These are phyloP conservation scores for Heterobasidion occidentale DNA, from an alignment of 1,284 basidiomycete species.

Conservation along the genomic window DNA sequence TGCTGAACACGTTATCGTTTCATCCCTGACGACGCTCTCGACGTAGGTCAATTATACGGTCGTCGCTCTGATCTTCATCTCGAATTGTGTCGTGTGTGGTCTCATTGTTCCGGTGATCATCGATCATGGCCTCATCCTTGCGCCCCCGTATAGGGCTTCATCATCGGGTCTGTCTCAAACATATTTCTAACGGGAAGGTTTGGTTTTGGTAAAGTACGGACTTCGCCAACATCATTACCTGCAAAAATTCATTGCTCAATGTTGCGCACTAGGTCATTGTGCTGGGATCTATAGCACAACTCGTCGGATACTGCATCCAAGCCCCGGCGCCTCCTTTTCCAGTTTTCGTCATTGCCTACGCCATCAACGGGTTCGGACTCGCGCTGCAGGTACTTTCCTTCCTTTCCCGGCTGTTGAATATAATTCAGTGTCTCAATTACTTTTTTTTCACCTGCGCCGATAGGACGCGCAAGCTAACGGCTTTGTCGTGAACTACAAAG, in stretches of 20 bases:
- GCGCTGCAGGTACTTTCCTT: conserved; percentile 34
- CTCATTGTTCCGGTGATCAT: background rate
- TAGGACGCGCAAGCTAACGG: conserved; percentile 50
- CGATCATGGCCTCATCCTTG: background rate
- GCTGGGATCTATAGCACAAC: conserved; percentile 25
- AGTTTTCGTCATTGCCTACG: conserved; percentile 47
- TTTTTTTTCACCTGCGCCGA: background rate
- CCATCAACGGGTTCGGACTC: conserved; percentile 57
- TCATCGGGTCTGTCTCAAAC: conserved; percentile 38
- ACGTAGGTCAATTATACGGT: conserved; percentile 31
- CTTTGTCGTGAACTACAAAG: conserved; percentile 38
- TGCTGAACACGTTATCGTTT: background rate
- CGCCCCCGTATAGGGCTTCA: conserved; percentile 30
- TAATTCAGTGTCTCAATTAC: background rate
- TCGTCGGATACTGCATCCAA: conserved; percentile 44
- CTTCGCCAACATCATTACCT: background rate
- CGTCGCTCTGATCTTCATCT: conserved; percentile 51
- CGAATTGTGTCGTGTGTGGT: conserved; percentile 36
- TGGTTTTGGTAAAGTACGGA: conserved; percentile 45
- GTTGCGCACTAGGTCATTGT: conserved; percentile 12
- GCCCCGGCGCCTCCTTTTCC: conserved; percentile 59
- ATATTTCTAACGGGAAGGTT: conserved; percentile 41
- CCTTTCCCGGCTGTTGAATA: no score
- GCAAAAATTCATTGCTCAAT: background rate
- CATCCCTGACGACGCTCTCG: conserved; percentile 7